Base-by-base conservation (phyloP, 169 alveolate genomes). In the Cardiosporidium cionae region DNA sequence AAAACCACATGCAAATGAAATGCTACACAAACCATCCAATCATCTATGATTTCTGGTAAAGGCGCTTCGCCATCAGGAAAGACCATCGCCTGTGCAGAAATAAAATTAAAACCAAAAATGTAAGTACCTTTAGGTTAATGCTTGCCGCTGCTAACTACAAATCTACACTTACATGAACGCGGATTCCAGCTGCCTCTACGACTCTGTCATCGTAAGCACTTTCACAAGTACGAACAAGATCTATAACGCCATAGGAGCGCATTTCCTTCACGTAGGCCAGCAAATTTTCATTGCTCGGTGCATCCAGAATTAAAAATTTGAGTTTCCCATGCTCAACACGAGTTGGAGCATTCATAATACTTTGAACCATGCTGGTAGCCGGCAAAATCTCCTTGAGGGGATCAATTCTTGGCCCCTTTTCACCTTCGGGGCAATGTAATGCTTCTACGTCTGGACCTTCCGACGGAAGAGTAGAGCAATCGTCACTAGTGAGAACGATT, bases 31-130 rank as follows among this genome's bases (percentile, higher is more conserved):
- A 71, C 78, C 28, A 92, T 70, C 96, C 96, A 92, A 67, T 82
- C 84, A 33, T 75, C 74, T 25, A 92, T 86, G 27, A 92, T 84
- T n/a, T 86, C 91, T 32, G 67, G 82, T 27, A 92, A 91, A 16
- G 97, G 96, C 31, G 96, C 91, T 58, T 91, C 95, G 0, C 97
- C 97, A 72, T 92, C 97, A 27, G 91, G 87, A 81, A 92, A 92
- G 44, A 87, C 75, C 65, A 91, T 65, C 36, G 91, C 96, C 81
- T 85, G 89, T 4, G 88, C n/a, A n/a, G n/a, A n/a, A n/a, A n/a
- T n/a, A n/a, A n/a, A n/a, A n/a, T n/a, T n/a, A n/a, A n/a, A 9
- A 67, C 73, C 9, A 16, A 35, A 22, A 67, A 9, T 9, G 73
- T 9, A 16, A n/a, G 22, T 54, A 67, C 69, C 74, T 53, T 65